These are phyloP conservation scores for Termitomyces heimii DNA, from an alignment of 768 basidiomycete species.

Conservation along the genomic window DNA sequence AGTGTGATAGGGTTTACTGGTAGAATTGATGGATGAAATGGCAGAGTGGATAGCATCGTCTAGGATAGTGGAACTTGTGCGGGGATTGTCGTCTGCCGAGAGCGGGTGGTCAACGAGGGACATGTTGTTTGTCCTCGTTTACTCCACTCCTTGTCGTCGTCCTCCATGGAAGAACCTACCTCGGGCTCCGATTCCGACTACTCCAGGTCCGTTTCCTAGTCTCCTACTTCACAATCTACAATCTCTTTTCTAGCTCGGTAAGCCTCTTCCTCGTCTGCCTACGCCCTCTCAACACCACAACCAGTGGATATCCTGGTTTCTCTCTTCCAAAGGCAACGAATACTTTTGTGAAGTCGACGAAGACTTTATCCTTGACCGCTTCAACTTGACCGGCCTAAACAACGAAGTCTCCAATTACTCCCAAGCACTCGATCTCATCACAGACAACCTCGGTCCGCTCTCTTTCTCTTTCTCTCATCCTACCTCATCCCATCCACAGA, in stretches of 20 bases:
- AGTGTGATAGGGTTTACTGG: conserved; percentile 57
- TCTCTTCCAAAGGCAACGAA: conserved; percentile 97
- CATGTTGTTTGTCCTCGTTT: conserved; percentile 6
- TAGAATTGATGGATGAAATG: conserved; percentile 42
- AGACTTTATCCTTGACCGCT: conserved; percentile 96
- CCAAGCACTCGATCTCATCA: conserved; percentile 92
- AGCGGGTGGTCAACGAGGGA: too few species aligned
- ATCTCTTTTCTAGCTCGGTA: conserved; percentile 34
- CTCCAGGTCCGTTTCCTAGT: conserved; percentile 79
- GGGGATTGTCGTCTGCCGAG: too few species aligned
- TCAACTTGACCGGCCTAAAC: conserved; percentile 97
- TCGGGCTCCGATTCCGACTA: conserved; percentile 95
- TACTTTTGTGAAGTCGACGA: conserved; percentile 99
- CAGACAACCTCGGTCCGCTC: conserved; percentile 83
- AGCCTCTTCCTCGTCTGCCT: not conserved
- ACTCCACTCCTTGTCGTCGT: too few species aligned
- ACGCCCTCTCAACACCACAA: conserved; percentile 1
- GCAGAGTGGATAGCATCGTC: conserved; percentile 68
- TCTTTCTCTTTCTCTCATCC: not conserved
- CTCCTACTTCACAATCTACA: too few species aligned
- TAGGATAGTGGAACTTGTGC: too few species aligned
- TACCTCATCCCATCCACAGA: conserved; percentile 31
- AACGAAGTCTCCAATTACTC: conserved; percentile 93
- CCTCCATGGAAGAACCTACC: conserved; percentile 85
- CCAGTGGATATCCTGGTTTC: conserved; percentile 99